Evolutionary conservation across 2,329 filamentous ascomycete genomes (phyloP).

Genomic region (Podosphaera leucotricha): DNA sequence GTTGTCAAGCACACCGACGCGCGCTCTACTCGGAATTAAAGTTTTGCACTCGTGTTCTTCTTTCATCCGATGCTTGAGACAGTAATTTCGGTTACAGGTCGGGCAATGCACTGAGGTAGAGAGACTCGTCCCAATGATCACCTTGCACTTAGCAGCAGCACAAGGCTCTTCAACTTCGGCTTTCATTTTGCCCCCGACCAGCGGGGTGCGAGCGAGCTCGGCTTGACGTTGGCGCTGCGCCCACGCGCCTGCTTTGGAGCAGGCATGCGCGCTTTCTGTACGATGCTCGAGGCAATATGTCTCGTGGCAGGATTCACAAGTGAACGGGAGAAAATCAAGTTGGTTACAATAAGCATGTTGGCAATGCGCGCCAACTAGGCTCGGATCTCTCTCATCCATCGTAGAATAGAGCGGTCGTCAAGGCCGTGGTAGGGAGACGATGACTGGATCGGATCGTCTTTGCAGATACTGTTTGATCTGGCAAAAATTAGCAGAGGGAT

Average conservation of each 20-base stretch:
- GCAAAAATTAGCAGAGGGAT: too few relatives aligned
- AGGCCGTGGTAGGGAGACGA: conserved; percentile 23
- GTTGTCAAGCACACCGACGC: conserved; percentile 21
- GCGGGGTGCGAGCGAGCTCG: conserved; percentile 27
- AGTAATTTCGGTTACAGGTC: conserved; percentile 50
- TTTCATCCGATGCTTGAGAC: conserved; percentile 49
- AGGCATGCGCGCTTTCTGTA: conserved; percentile 58
- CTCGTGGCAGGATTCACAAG: conserved; percentile 65
- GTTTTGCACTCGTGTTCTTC: conserved; percentile 74
- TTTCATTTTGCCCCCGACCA: conserved; percentile 29
- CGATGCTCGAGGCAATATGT: conserved; percentile 91
- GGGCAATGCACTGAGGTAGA: conserved; percentile 46
- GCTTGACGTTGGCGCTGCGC: conserved; percentile 31
- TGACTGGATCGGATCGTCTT: not conserved
- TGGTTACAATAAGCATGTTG: conserved; percentile 78
- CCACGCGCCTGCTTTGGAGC: conserved; percentile 35
- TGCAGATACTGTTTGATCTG: not conserved
- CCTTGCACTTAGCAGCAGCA: conserved; percentile 41
- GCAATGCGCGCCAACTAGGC: conserved; percentile 76
- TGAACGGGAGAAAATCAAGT: conserved; percentile 88
- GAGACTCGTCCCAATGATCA: conserved; percentile 42
- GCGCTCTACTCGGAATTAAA: conserved; percentile 35
- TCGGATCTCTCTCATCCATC: conserved; percentile 58
- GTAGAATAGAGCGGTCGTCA: conserved; percentile 21
- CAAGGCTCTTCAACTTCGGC: conserved; percentile 43